phyloP scores from a whole-genome alignment of 345 rosid species.

The Ceriops zippeliana region DNA sequence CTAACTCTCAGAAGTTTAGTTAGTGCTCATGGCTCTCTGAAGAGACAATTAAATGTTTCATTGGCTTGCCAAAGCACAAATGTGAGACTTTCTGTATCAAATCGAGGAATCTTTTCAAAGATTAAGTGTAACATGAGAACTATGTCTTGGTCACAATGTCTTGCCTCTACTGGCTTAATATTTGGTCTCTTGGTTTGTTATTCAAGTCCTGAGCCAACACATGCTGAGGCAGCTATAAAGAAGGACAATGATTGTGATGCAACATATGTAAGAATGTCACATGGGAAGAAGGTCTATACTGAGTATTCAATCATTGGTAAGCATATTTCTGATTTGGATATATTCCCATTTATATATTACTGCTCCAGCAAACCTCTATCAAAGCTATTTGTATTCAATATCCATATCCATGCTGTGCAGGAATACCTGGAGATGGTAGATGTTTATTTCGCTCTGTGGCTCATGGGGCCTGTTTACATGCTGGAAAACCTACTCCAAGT shows the following conservation, averaged over 20 bases:
- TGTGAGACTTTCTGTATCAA: conserved; percentile 43
- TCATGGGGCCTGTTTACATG: conserved; percentile 71
- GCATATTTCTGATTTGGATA: conserved; percentile 11
- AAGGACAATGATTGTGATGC: conserved; percentile 31
- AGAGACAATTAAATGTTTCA: conserved; percentile 47
- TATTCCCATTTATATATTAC: neutral
- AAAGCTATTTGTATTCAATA: conserved; percentile 3
- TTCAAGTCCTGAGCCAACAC: conserved; percentile 53
- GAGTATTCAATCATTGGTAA: conserved; percentile 80
- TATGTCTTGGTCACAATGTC: conserved; percentile 40
- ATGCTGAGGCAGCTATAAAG: conserved; percentile 48
- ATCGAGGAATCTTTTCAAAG: conserved; percentile 34
- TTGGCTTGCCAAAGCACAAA: conserved; percentile 36
- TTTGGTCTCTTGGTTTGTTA: conserved; percentile 67
- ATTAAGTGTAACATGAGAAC: conserved; percentile 40
- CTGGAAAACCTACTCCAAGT: conserved; percentile 64
- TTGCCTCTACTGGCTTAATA: conserved; percentile 46
- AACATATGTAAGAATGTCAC: conserved; percentile 35
- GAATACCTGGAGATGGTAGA: conserved; percentile 96
- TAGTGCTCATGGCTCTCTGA: conserved; percentile 28
- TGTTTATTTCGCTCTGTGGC: conserved; percentile 93
- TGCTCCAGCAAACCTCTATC: neutral
- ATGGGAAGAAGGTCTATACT: conserved; percentile 74
- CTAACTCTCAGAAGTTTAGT: conserved; percentile 34
- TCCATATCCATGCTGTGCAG: conserved; percentile 35